phyloP scores from a whole-genome alignment of 176 grass and related monocot species.

The Aegilops tauschii region DNA sequence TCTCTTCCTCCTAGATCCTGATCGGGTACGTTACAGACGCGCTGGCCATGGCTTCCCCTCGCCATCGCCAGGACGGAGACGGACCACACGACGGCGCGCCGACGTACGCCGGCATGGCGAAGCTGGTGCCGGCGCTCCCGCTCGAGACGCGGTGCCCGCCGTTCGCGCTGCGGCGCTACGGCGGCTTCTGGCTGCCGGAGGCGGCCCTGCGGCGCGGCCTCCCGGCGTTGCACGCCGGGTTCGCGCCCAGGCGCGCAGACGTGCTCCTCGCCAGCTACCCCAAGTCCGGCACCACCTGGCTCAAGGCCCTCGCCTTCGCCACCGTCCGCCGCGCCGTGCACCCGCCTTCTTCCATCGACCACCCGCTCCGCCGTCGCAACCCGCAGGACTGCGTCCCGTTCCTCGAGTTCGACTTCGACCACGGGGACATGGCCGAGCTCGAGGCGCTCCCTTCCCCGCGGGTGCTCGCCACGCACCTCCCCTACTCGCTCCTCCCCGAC shows the following conservation, averaged over 20 bases:
- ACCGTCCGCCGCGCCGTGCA: background rate
- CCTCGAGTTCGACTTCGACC: background rate
- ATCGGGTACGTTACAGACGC: too few species aligned
- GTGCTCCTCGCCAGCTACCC: slow-evolving; percentile 38
- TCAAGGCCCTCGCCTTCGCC: slow-evolving; percentile 6
- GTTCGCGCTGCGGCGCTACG: background rate
- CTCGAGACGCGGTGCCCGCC: background rate
- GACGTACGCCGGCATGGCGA: background rate
- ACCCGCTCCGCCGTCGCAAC: background rate
- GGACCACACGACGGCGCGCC: too few species aligned
- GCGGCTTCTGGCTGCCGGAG: slow-evolving; percentile 12
- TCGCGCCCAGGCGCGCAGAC: background rate
- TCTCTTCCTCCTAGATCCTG: too few species aligned
- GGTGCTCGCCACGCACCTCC: slow-evolving; percentile 9
- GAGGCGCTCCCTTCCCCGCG: background rate
- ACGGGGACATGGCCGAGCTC: too few species aligned
- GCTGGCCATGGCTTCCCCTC: too few species aligned
- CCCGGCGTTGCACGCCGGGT: background rate
- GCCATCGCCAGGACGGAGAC: too few species aligned
- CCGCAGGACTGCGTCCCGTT: slow-evolving; percentile 21
- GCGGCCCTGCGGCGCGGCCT: background rate
- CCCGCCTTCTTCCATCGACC: background rate
- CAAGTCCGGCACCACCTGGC: slow-evolving; percentile 44
- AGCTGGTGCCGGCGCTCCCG: background rate
- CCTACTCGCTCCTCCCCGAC: slow-evolving; percentile 12